phyloP scores from a whole-genome alignment of 2,329 filamentous ascomycete genomes.

The Atkinsonella hypoxylon region DNA sequence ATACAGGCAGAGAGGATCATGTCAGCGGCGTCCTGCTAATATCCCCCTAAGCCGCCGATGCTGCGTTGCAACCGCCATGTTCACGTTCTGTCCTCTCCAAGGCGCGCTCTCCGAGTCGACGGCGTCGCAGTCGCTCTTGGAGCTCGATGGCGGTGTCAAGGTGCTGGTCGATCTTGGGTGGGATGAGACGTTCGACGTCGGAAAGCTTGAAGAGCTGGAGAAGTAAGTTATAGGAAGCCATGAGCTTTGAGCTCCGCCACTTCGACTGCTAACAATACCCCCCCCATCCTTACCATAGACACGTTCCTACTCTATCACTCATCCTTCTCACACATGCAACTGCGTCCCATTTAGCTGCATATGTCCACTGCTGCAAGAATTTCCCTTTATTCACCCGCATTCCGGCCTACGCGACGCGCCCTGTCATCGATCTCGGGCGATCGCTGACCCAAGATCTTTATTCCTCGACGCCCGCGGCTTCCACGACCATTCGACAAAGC shows the following conservation, averaged over 20 bases:
- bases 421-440: slow-evolving; percentile 84
- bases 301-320: slow-evolving; percentile 82
- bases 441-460: slow-evolving; percentile 89
- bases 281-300: slow-evolving; percentile 36
- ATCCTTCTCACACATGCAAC: slow-evolving; percentile 94
- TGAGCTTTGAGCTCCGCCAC: neutral
- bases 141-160: slow-evolving; percentile 94
- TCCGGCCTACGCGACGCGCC: slow-evolving; percentile 86
- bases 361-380: slow-evolving; percentile 93
- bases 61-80: slow-evolving; percentile 50
- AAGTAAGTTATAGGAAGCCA: slow-evolving; percentile 45
- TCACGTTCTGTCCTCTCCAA: slow-evolving; percentile 86
- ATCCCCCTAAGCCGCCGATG: neutral
- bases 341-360: slow-evolving; percentile 80
- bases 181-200: slow-evolving; percentile 81
- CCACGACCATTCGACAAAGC: slow-evolving; percentile 64
- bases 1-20: neutral
- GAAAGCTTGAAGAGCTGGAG: slow-evolving; percentile 76
- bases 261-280: slow-evolving; percentile 11
- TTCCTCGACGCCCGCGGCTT: slow-evolving; percentile 74
- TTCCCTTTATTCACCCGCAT: slow-evolving; percentile 85
- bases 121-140: slow-evolving; percentile 88
- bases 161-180: slow-evolving; percentile 90
- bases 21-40: neutral
- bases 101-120: slow-evolving; percentile 79